phyloP scores from a whole-genome alignment of 495 filamentous ascomycete species.

The Lasiosphaeria hispida region DNA sequence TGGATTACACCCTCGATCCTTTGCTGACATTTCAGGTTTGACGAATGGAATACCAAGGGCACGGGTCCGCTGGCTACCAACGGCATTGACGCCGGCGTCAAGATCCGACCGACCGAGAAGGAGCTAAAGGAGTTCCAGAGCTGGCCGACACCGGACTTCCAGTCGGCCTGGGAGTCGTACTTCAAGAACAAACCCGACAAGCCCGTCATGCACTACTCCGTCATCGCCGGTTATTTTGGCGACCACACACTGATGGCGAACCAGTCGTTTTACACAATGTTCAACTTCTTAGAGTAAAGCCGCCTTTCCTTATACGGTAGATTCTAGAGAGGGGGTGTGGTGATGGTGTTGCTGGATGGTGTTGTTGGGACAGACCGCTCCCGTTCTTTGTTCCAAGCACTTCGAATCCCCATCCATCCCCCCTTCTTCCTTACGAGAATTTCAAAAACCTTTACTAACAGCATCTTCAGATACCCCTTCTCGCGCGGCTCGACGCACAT shows the following conservation, averaged over 20 bases:
- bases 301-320: no score
- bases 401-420: no score
- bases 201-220: conserved; percentile 79
- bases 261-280: conserved; percentile 85
- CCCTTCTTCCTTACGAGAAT: no score
- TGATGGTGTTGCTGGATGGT: no score
- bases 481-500: conserved; percentile 73
- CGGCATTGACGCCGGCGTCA: conserved; percentile 80
- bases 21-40: conserved; percentile 49
- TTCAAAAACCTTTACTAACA: no score
- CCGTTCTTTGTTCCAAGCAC: no score
- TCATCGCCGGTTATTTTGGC: conserved; percentile 65
- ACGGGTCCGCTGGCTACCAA: conserved; percentile 80
- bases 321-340: no score
- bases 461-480: conserved; percentile 61
- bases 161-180: conserved; percentile 71
- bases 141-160: conserved; percentile 67
- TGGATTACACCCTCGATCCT: no score
- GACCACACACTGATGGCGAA: conserved; percentile 67
- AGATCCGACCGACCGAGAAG: conserved; percentile 67
- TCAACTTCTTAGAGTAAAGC: conserved; percentile 86
- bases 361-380: no score
- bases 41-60: conserved; percentile 77
- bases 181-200: conserved; percentile 85
- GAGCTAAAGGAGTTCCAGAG: conserved; percentile 66